Evolutionary conservation across 345 rosid genomes (phyloP), one percentile per base, ranked within the genome.

Genomic region (Bruguiera gymnorhiza): DNA sequence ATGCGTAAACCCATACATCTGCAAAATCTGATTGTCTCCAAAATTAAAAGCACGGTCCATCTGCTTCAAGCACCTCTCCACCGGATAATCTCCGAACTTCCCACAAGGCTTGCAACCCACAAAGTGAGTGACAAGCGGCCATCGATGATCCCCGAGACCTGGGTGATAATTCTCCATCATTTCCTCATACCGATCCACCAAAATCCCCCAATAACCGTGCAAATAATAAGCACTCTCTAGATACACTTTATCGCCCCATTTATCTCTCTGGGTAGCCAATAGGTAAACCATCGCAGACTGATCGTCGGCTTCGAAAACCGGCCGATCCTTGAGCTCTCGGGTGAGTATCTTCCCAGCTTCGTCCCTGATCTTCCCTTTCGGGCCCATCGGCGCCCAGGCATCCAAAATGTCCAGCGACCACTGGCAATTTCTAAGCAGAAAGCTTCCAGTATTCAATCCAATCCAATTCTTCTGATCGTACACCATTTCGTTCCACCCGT

Each of bases 21-120:
- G 85, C 27, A 90, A 71, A 62, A 90, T 81, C 72, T 88, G 93
- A 72, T 85, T 86, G 48, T 90, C 96, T 5, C 84, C 96, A 62
- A 89, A 87, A 67, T 83, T 86, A 63, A 89, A 87, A 0, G 96
- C 93, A 37, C 88, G 80, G 26, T 89, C 96, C 91, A 89, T 89
- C 75, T 89, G 91, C 82, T 81, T 76, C 70, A 86, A 75, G 79
- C 93, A 89, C 67, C 86, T 73, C 72, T 89, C 88, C 18, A 87
- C 89, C 2, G 91, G 83, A 70, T 86, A 83, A 79, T 86, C 88
- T 16, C 89, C 86, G 9, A 87, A 82, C 63, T 87, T 87, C 20
- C 88, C 90, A 71, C 96, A 89, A 55, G 92, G 96, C 78, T 89
- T 87, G 73, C 96, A 89, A 50, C 96, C 96, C 65, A 87, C 91